Base-by-base conservation (phyloP, 148 eudicot species). In the Spergularia marina region DNA sequence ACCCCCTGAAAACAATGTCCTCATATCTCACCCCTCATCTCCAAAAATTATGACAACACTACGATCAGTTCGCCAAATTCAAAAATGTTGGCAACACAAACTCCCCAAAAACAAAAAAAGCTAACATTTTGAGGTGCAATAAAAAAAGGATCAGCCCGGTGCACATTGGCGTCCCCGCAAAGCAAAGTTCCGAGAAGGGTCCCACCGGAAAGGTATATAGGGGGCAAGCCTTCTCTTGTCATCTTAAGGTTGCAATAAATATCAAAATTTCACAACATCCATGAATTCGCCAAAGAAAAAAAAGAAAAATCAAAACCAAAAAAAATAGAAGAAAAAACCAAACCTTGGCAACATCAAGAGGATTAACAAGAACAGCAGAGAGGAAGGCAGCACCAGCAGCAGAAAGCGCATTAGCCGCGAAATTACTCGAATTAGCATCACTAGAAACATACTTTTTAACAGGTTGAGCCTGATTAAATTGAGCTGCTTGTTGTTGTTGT, bases 291-390 rank as follows among this genome's bases (percentile, higher is more conserved):
- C 40, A 6, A 62, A 52, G 34, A 58, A 44, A 41, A 41, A 17
- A 36, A 10, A 41, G 39, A 9, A 23, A 11, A 40, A 3, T 39
- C 13, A 17, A 56, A 16, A 7, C 7, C 12, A 39, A 11, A 55
- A 44, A 16, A 15, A 34, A 2, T 6, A 40, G 13, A 53, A 60
- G 12, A 60, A 11, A 21, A 20, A 3, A 34, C 4, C 62, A 44
- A n/a, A 84, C 99, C 97, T 95, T 95, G 75, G 87, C 99, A 77
- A 95, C 97, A 76, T 95, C 99, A 72, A 95, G 99, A 30, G 99
- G 99, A 67, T 95, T 95, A 60, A 95, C 96, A 75, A 95, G 73
- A 54, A 95, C 77, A 15, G 98, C 99, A 16, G 99, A 95, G 14
- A 95, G 85, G 20, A 95, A 76, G 3, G 99, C 97, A 14, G 99